phyloP scores from a whole-genome alignment of 306 rosid genomes.

The Pyrus communis region DNA sequence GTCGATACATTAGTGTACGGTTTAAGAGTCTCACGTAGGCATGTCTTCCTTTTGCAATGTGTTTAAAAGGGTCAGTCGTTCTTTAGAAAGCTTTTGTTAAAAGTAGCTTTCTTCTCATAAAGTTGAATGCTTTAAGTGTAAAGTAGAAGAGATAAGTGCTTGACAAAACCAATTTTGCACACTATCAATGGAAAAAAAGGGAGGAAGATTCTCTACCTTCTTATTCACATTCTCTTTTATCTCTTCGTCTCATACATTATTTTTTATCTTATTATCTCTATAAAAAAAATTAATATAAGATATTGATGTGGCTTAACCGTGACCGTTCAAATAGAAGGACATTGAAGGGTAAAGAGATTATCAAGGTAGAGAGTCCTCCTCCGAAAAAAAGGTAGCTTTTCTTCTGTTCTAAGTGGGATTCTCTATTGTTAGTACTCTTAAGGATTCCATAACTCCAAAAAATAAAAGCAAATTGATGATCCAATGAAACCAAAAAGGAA shows the following conservation, averaged over 20 bases:
- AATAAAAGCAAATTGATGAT: constrained; percentile 40
- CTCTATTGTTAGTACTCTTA: constrained; percentile 62
- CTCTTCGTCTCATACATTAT: too few relatives aligned
- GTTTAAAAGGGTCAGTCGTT: constrained; percentile 32
- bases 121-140: constrained; percentile 54
- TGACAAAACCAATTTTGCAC: constrained; percentile 36
- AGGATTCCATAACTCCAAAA: constrained; percentile 46
- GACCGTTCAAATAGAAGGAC: too few relatives aligned
- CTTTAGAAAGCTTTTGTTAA: constrained; percentile 37
- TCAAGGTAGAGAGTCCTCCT: too few relatives aligned
- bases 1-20: constrained; percentile 31
- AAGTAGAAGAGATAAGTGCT: constrained; percentile 44
- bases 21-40: constrained; percentile 55
- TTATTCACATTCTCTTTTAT: too few relatives aligned
- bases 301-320: too few relatives aligned
- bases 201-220: too few relatives aligned
- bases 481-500: not conserved
- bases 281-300: too few relatives aligned
- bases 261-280: too few relatives aligned
- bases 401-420: constrained; percentile 51
- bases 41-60: constrained; percentile 44
- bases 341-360: too few relatives aligned
- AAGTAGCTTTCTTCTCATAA: constrained; percentile 20
- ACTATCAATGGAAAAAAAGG: constrained; percentile 43
- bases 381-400: constrained; percentile 29